Conservation (phyloP, 2,329 filamentous ascomycete species). For the Botrytis sinoallii region DNA sequence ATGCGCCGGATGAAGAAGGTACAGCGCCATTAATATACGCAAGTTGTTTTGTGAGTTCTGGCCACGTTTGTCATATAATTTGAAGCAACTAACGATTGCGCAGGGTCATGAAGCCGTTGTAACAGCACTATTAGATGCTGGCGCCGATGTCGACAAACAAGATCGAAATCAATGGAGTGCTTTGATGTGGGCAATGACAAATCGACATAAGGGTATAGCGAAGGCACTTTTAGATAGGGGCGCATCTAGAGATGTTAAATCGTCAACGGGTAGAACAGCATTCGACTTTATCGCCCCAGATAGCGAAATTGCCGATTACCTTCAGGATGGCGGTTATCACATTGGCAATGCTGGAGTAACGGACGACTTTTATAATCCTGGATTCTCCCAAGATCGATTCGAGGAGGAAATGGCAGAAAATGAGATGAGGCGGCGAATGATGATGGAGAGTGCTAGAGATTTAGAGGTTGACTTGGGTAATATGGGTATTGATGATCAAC, state of each 20-base stretch:
- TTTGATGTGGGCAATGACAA: constrained; percentile 99
- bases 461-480: constrained; percentile 95
- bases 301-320: constrained; percentile 93
- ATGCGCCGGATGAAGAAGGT: constrained; percentile 87
- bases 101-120: constrained; percentile 89
- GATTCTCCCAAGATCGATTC: constrained; percentile 88
- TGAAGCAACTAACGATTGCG: constrained; percentile 22
- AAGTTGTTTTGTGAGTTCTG: constrained; percentile 79
- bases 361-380: constrained; percentile 92
- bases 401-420: constrained; percentile 97
- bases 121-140: constrained; percentile 75
- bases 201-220: constrained; percentile 91
- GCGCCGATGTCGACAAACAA: constrained; percentile 86
- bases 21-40: constrained; percentile 97
- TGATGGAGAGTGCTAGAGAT: constrained; percentile 98
- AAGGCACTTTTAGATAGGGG: constrained; percentile 90
- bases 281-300: constrained; percentile 95
- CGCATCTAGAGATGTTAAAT: constrained; percentile 93
- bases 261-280: constrained; percentile 86
- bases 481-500: constrained; percentile 90
- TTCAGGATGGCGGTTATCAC: constrained; percentile 90
- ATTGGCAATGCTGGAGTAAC: constrained; percentile 76
- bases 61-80: neutral
- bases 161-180: constrained; percentile 97
- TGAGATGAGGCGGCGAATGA: constrained; percentile 93